phyloP scores from a whole-genome alignment of 495 filamentous ascomycete species.

The Penicillium fimorum region DNA sequence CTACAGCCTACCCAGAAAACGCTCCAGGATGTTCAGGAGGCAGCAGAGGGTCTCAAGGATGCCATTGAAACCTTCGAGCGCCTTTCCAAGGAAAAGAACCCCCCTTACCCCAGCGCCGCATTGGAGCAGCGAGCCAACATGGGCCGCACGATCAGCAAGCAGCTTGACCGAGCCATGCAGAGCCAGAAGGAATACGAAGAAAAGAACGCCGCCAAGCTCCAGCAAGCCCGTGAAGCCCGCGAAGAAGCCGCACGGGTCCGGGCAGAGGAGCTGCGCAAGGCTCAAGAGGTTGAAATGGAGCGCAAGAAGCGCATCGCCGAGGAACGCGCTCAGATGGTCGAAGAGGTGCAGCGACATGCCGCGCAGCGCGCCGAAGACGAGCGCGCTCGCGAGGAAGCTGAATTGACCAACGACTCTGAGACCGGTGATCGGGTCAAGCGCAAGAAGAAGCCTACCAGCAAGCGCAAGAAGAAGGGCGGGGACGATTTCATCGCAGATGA shows the following conservation, averaged over 20 bases:
- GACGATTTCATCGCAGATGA: slow-evolving; percentile 31
- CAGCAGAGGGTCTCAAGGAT: slow-evolving; percentile 79
- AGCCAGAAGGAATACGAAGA: slow-evolving; percentile 89
- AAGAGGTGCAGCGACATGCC: slow-evolving; percentile 69
- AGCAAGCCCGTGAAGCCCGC: slow-evolving; percentile 68
- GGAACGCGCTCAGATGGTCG: slow-evolving; percentile 75
- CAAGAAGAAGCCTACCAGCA: slow-evolving; percentile 57
- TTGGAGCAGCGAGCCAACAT: slow-evolving; percentile 95
- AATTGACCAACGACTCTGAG: slow-evolving; percentile 71
- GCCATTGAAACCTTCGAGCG: slow-evolving; percentile 80
- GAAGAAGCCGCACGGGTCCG: slow-evolving; percentile 72
- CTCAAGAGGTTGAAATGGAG: slow-evolving; percentile 64
- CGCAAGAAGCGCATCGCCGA: slow-evolving; percentile 73
- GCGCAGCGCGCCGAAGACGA: slow-evolving; percentile 73
- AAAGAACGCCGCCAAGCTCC: slow-evolving; percentile 81
- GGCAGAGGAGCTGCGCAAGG: slow-evolving; percentile 67
- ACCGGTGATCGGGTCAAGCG: slow-evolving; percentile 74
- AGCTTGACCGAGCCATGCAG: slow-evolving; percentile 80
- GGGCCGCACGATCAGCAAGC: slow-evolving; percentile 89
- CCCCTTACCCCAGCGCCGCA: slow-evolving; percentile 86
- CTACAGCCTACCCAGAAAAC: slow-evolving; percentile 73
- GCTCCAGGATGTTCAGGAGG: slow-evolving; percentile 72
- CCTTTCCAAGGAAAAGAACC: slow-evolving; percentile 76
- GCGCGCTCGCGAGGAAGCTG: slow-evolving; percentile 61
- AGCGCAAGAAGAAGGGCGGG: slow-evolving; percentile 65